Evolutionary conservation across 73 alveolate genomes (phyloP).

Genomic region (Breviolum minutum): DNA sequence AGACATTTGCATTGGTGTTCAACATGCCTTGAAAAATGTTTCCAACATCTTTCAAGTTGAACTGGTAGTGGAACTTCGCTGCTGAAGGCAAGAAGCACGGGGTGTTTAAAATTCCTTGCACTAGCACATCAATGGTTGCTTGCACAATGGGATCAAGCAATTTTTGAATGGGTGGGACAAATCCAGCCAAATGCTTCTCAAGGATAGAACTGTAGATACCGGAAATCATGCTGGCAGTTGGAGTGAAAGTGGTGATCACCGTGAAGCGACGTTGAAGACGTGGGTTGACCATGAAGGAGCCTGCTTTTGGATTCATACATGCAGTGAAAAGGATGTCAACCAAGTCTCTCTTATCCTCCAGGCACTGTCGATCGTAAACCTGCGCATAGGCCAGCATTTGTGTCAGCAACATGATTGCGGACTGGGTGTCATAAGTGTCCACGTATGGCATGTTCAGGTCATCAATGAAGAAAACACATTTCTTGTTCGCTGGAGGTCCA

Average conservation of each 20-base stretch:
- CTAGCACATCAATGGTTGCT: slow-evolving; percentile 74
- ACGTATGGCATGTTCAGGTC: slow-evolving; percentile 99
- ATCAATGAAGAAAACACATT: slow-evolving; percentile 99
- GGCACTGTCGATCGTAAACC: slow-evolving; percentile 99
- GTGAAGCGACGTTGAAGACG: slow-evolving; percentile 99
- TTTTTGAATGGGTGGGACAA: slow-evolving; percentile 97
- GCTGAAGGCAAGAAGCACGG: slow-evolving; percentile 99
- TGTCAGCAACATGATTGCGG: slow-evolving; percentile 99
- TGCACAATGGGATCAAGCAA: slow-evolving; percentile 96
- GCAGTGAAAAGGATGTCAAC: slow-evolving; percentile 99
- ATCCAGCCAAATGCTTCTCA: slow-evolving; percentile 98
- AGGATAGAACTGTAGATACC: slow-evolving; percentile 89
- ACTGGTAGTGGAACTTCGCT: slow-evolving; percentile 99
- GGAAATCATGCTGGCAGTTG: slow-evolving; percentile 92
- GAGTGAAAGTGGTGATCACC: slow-evolving; percentile 97
- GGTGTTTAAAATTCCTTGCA: slow-evolving; percentile 97
- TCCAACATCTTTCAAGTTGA: slow-evolving; percentile 98
- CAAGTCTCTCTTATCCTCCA: slow-evolving; percentile 99
- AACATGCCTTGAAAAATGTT: slow-evolving; percentile 96
- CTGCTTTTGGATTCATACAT: slow-evolving; percentile 99
- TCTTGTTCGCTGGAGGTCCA: slow-evolving; percentile 99
- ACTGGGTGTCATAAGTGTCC: slow-evolving; percentile 99
- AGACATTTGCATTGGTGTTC: slow-evolving; percentile 98
- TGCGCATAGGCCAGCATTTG: slow-evolving; percentile 99
- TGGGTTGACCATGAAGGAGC: slow-evolving; percentile 99